These are phyloP conservation scores for Dovyalis caffra DNA, from an alignment of 345 rosid genomes.

Conservation along the genomic window DNA sequence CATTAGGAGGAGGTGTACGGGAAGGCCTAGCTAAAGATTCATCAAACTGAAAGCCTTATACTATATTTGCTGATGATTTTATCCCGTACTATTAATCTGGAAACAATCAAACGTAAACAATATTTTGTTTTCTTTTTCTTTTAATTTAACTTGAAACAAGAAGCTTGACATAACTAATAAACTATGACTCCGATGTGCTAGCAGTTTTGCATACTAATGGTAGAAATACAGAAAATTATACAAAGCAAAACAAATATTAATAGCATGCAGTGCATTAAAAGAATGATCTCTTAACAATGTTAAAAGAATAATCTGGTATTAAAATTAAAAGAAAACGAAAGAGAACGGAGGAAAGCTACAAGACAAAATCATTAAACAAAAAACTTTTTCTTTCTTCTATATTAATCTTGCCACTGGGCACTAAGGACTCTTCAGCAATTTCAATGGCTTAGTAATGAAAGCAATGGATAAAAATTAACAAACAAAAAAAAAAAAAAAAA, in stretches of 20 bases:
- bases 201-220: neutral
- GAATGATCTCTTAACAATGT: neutral
- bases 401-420: conserved; percentile 9
- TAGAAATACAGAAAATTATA: neutral
- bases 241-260: neutral
- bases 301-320: neutral
- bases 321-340: neutral
- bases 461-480: neutral
- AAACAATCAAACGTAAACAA: neutral
- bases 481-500: neutral
- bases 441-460: conserved; percentile 1
- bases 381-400: conserved; percentile 8
- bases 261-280: neutral
- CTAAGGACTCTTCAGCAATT: neutral
- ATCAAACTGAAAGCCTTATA: too few relatives aligned
- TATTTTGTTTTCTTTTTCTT: neutral
- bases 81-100: neutral
- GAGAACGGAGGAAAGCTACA: conserved; percentile 6
- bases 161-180: neutral
- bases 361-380: conserved; percentile 17
- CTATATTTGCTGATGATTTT: neutral
- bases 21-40: too few relatives aligned
- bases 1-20: too few relatives aligned
- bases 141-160: neutral
- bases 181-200: neutral